Conservation (phyloP, 176 grass and related monocot species). For the Bonia amplexicaulis region DNA sequence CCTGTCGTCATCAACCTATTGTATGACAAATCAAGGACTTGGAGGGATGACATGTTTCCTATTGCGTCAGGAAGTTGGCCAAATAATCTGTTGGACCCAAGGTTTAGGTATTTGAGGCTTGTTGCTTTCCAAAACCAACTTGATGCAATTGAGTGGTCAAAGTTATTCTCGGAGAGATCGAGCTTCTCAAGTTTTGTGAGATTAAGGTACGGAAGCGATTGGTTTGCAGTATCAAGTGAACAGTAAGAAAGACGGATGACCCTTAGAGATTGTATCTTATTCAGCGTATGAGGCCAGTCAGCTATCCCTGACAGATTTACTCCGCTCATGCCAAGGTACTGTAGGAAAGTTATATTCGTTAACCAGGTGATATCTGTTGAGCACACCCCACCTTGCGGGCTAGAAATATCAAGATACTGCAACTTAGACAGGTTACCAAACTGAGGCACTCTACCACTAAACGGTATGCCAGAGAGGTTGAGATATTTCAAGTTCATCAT, state of each 20-base stretch:
- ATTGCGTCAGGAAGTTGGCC: neutral
- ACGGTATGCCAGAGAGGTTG: too few relatives aligned
- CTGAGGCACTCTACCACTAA: too few relatives aligned
- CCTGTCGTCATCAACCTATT: neutral
- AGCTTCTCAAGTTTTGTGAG: neutral
- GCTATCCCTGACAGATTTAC: too few relatives aligned
- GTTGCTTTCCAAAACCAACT: conserved; percentile 44
- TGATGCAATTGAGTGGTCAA: neutral
- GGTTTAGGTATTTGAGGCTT: neutral
- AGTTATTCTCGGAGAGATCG: neutral
- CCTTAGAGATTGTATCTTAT: conserved; percentile 15
- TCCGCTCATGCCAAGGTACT: too few relatives aligned
- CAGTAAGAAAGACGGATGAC: neutral
- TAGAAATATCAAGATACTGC: too few relatives aligned
- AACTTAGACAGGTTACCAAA: too few relatives aligned
- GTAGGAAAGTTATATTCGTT: too few relatives aligned
- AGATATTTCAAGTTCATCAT: too few relatives aligned
- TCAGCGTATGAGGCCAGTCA: neutral
- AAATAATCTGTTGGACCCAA: neutral
- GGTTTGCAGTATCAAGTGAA: neutral
- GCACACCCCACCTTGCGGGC: too few relatives aligned
- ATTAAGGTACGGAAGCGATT: neutral
- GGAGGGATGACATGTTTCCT: neutral
- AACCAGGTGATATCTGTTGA: too few relatives aligned
- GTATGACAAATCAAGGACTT: neutral